A percentile compares a stretch with the other conserved stretches of the same genome.
Conservation (phyloP, 2,329 filamentous ascomycete genomes). For the Aureobasidium sp. region DNA sequence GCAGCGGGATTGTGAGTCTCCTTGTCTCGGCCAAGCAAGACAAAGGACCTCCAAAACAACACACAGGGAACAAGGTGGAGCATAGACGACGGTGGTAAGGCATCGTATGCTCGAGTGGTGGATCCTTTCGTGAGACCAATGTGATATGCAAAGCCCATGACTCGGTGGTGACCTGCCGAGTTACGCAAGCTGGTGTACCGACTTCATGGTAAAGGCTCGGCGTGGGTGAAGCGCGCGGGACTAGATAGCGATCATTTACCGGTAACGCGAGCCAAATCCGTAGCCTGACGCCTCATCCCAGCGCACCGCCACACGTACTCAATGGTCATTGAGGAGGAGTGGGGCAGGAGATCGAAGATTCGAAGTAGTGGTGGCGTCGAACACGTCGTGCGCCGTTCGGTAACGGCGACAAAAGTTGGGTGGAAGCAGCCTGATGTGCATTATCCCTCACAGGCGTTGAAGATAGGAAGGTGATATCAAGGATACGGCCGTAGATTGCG, state of each 20-base stretch:
- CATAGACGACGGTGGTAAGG: no score
- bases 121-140: no score
- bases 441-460: background rate
- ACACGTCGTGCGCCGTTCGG: background rate
- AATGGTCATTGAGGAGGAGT: background rate
- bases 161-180: background rate
- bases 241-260: constrained; percentile 2
- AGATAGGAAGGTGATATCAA: background rate
- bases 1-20: background rate
- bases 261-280: background rate
- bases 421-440: background rate
- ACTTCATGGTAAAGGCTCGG: constrained; percentile 7
- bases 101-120: background rate
- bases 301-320: constrained; percentile 10
- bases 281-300: background rate
- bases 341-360: background rate
- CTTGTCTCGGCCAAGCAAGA: background rate
- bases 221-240: background rate
- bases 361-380: background rate
- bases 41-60: background rate
- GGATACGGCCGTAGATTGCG: constrained; percentile 6
- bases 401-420: background rate
- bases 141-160: background rate
- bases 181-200: constrained; percentile 4
- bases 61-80: background rate